Evolutionary conservation across 2,329 filamentous ascomycete genomes (phyloP), one percentile per base, ranked within the genome.

Genomic region (Lasiodiplodia sp.): DNA sequence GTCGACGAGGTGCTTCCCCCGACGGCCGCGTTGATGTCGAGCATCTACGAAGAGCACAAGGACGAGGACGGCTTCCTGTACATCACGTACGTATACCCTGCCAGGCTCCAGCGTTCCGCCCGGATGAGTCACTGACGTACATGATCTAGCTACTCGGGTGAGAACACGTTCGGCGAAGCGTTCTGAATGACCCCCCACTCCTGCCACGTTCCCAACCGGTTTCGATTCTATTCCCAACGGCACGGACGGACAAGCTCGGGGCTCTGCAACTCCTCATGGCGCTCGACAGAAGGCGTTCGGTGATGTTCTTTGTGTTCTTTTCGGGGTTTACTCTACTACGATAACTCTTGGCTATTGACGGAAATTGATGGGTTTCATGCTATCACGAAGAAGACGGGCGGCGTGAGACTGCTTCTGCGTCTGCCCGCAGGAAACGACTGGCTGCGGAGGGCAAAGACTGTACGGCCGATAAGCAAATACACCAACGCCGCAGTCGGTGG

Each of bases 31-130:
- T 89, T 99, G 66, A 99, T 99, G 96, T 97, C 94, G 86, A 96
- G 92, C 82, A 98, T 99, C 84, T 99, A 99, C 82, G 96, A 99
- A 83, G 95, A 98, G 83, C 96, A 99, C 89, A 98, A 99, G 87
- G 88, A 90, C 76, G 88, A 91, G 81, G 88, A 90, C 77, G 94
- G 93, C 63, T 97, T 98, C 87, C 88, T 99, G 70, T 99, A 99
- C 87, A 99, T 99, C 85, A 98, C 95, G 87, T 92, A 90, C 69
- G 87, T 85, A 34, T 37, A 10, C 37, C 44, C 37, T 47, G 18
- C 1, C 6, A 47, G 44, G 53, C 34, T 37, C 28, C 38, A 34
- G 57, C 47, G 12, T 44, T 47, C 11, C 40, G 18, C 21, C 44
- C 21, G 40, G n/a, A 60, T 60, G 57, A 62, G 53, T 31, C 56